Evolutionary conservation across 139 green algal species (phyloP), one percentile per base, ranked within the genome.

Genomic region (Haematococcus lacustris): DNA sequence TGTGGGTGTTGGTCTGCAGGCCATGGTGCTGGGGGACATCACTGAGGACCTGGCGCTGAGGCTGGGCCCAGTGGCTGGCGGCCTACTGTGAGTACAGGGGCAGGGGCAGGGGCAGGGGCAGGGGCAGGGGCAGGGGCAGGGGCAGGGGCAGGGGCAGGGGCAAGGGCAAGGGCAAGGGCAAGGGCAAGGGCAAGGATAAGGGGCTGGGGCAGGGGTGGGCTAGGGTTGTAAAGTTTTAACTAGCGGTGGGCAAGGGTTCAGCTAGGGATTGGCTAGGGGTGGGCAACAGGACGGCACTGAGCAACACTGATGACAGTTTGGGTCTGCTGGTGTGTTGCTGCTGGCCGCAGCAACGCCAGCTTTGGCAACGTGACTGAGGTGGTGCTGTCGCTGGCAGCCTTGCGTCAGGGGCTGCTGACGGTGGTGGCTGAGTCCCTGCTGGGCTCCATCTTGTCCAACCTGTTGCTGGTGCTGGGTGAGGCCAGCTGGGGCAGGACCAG

Each of bases 401-500:
- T 96, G 66, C 71, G 65, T 23, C 83, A 89, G 73, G 88, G 88
- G 1, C 78, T 96, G 37, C 91, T 88, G 67, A 81, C 73, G 21
- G 92, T 97, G 4, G 90, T 96, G 26, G 84, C 89, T 21, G 85
- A 81, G 26, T 93, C 88, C 0, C 84, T 96, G 34, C 80, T 97
- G 5, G 92, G 92, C 26, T 93, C 86, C 69, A 91, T 97, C 53
- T 83, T 97, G 2, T 94, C 87, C 57, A 96, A 96, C 79, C 82
- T 96, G 67, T 85, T 96, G 73, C 85, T 97, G 32, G 91, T 97
- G n/a, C 71, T 97, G 33, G 91, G 91, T 90, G 65, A 50, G 83
- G 35, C 30, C 3, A 63, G 53, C 53, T 35, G 17, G 17, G 4
- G 53, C 13, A 26, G 53, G 21, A 63, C 21, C 53, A 34, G 53